Evolutionary conservation across 2,329 filamentous ascomycete genomes (phyloP).

Genomic region (Pseudocercospora macadamiae): DNA sequence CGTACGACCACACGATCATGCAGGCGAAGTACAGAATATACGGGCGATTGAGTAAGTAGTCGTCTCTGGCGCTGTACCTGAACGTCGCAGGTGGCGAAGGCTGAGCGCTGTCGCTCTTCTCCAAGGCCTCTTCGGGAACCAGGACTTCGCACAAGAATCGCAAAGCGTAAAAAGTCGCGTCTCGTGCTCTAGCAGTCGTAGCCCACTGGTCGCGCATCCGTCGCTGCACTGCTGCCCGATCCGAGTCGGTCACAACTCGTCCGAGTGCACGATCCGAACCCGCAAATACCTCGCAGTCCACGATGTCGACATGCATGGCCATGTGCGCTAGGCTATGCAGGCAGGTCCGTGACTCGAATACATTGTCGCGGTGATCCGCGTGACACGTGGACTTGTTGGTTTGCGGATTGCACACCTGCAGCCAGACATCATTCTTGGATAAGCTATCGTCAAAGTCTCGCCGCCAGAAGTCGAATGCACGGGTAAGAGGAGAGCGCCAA

Average conservation of each 20-base stretch:
- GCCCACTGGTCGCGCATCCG: conserved; percentile 91
- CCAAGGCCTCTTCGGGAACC: conserved; percentile 58
- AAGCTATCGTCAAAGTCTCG: conserved; percentile 84
- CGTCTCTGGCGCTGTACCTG: conserved; percentile 79
- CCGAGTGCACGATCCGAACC: conserved; percentile 83
- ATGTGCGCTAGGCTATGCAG: conserved; percentile 94
- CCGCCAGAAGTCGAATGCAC: conserved; percentile 93
- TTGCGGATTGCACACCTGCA: conserved; percentile 39
- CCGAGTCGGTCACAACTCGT: conserved; percentile 78
- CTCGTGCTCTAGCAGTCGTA: conserved; percentile 80
- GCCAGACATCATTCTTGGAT: conserved; percentile 53
- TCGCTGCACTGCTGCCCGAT: conserved; percentile 76
- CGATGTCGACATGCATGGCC: conserved; percentile 95
- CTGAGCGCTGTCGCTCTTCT: conserved; percentile 9
- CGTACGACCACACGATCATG: conserved; percentile 93
- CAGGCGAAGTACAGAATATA: conserved; percentile 96
- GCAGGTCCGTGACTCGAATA: conserved; percentile 86
- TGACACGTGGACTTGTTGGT: conserved; percentile 33
- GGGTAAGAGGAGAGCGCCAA: conserved; percentile 82
- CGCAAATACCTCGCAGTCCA: conserved; percentile 96
- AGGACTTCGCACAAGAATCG: conserved; percentile 87
- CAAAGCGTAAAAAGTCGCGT: conserved; percentile 89
- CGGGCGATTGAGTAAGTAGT: conserved; percentile 85
- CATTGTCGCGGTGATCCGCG: conserved; percentile 62
- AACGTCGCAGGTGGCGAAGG: conserved; percentile 41